Percentiles rank a stretch among this genome's conserved stretches.
phyloP scores from a whole-genome alignment of 2,329 filamentous ascomycete genomes.

The Calonectria hongkongensis region DNA sequence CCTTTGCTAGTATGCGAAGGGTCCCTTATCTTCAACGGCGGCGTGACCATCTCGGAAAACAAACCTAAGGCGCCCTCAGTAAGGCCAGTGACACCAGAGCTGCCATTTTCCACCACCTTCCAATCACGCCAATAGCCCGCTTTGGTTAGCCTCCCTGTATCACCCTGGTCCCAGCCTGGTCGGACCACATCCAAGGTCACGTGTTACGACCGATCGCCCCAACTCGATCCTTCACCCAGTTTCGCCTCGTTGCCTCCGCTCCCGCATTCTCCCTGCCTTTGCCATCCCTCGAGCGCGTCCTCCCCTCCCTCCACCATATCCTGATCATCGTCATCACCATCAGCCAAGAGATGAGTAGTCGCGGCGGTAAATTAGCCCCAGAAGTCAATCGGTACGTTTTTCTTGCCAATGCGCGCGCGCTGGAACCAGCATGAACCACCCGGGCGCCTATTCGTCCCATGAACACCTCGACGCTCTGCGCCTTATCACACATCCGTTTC shows the following conservation, averaged over 20 bases:
- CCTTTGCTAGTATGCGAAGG: slow-evolving; percentile 10
- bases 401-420: slow-evolving; percentile 41
- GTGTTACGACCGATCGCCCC: slow-evolving; percentile 51
- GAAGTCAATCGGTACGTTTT: slow-evolving; percentile 92
- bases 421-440: slow-evolving; percentile 39
- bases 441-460: slow-evolving; percentile 35
- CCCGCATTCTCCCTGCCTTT: slow-evolving; percentile 54
- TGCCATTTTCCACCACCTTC: slow-evolving; percentile 44
- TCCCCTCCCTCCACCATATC: slow-evolving; percentile 55
- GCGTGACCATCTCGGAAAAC: slow-evolving; percentile 31
- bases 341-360: slow-evolving; percentile 94
- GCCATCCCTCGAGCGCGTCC: slow-evolving; percentile 52
- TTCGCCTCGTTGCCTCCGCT: slow-evolving; percentile 57
- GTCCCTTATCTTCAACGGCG: slow-evolving; percentile 10
- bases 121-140: slow-evolving; percentile 48
- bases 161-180: slow-evolving; percentile 42
- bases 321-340: slow-evolving; percentile 57
- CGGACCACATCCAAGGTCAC: slow-evolving; percentile 52
- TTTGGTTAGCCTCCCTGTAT: slow-evolving; percentile 32
- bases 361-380: slow-evolving; percentile 96
- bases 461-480: slow-evolving; percentile 35
- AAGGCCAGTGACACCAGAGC: slow-evolving; percentile 44
- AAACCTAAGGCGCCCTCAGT: slow-evolving; percentile 35
- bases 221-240: slow-evolving; percentile 54
- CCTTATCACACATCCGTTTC: slow-evolving; percentile 38